Percentiles rank a stretch among this genome's conserved stretches.
phyloP scores from a whole-genome alignment of 345 rosid genomes.

The Firmiana major region DNA sequence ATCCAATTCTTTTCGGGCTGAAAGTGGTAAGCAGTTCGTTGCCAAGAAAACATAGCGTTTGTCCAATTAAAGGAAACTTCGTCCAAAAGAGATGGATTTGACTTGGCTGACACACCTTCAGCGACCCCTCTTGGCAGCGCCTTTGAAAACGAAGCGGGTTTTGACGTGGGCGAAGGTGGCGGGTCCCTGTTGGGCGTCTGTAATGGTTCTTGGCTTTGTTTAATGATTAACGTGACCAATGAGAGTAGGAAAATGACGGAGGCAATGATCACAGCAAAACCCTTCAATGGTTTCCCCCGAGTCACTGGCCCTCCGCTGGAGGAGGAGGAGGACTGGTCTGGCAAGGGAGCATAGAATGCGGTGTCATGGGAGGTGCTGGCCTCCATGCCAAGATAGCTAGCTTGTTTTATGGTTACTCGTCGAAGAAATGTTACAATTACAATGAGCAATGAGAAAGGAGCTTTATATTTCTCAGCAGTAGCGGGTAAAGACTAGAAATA shows the following conservation, averaged over 20 bases:
- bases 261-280: conserved; percentile 16
- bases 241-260: conserved; percentile 40
- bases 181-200: neutral
- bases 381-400: conserved; percentile 18
- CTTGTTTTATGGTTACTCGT: no score
- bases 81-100: conserved; percentile 35
- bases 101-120: conserved; percentile 66
- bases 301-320: conserved; percentile 6
- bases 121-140: conserved; percentile 41
- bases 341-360: conserved; percentile 38
- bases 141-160: conserved; percentile 8
- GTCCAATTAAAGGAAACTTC: conserved; percentile 59
- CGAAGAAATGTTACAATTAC: neutral
- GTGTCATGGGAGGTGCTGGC: neutral
- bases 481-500: neutral
- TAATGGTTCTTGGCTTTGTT: conserved; percentile 32
- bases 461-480: neutral
- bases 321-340: conserved; percentile 30
- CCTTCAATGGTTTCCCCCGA: conserved; percentile 35
- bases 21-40: conserved; percentile 81
- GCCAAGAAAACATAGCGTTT: conserved; percentile 82
- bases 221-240: conserved; percentile 35
- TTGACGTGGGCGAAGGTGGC: conserved; percentile 1
- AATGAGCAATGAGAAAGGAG: neutral
- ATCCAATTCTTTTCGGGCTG: conserved; percentile 91